Percentiles rank a stretch among this genome's conserved stretches.
Conservation (phyloP, 257 asterid genomes). For the Solanum chmielewskii region DNA sequence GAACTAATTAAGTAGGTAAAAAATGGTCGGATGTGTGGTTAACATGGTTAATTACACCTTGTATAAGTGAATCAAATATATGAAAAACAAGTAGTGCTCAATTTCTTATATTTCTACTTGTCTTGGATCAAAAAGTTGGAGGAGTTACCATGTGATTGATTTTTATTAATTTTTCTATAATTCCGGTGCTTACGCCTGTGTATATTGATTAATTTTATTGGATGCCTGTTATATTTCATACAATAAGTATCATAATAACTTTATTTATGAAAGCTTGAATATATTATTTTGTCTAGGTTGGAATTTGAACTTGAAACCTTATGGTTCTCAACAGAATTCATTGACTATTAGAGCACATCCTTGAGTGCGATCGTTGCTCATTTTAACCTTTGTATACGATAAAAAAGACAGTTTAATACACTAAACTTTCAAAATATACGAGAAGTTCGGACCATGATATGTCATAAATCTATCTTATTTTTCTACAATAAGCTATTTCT, state of each 20-base stretch:
- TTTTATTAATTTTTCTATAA: too few relatives aligned
- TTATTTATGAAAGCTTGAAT: background rate
- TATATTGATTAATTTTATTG: background rate
- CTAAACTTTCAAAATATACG: background rate
- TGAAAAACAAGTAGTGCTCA: background rate
- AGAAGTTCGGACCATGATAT: background rate
- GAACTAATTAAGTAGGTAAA: background rate
- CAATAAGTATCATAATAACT: background rate
- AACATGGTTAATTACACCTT: background rate
- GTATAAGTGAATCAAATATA: background rate
- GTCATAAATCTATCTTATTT: background rate
- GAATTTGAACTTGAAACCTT: background rate
- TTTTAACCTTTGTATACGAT: too few relatives aligned
- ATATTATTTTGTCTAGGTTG: background rate
- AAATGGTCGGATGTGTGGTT: background rate
- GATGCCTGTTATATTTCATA: background rate
- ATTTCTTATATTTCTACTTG: background rate
- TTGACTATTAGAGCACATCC: background rate
- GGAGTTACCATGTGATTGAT: too few relatives aligned
- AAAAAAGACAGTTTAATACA: background rate
- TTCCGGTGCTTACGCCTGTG: fast-evolving
- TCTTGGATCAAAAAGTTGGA: too few relatives aligned
- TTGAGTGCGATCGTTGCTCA: background rate
- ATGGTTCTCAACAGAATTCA: background rate
- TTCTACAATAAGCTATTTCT: background rate